These are phyloP conservation scores for Cryptococcus sp. DNA, from an alignment of 1,284 basidiomycete genomes.

Conservation along the genomic window DNA sequence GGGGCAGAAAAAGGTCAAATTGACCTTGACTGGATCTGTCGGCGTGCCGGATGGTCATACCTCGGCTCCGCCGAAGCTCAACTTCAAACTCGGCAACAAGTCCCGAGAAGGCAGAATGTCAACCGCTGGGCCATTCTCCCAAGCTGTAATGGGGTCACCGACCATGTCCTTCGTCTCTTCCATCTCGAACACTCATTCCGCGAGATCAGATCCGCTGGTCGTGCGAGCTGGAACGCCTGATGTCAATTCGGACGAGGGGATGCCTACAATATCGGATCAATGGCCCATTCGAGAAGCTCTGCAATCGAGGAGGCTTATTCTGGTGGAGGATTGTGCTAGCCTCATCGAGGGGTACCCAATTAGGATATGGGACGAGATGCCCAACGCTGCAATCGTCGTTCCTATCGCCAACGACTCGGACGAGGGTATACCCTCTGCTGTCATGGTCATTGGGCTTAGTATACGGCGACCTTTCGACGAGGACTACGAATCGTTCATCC, in stretches of 20 bases:
- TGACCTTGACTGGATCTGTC: conserved; percentile 27
- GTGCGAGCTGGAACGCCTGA: background rate
- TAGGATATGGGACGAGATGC: conserved; percentile 43
- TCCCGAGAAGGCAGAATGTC: conserved; percentile 5
- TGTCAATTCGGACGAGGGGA: conserved; percentile 6
- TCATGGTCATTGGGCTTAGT: conserved; percentile 46
- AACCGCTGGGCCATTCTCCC: conserved; percentile 12
- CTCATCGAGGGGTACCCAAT: conserved; percentile 36
- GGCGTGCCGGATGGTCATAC: conserved; percentile 40
- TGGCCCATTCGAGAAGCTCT: conserved; percentile 43
- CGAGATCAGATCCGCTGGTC: background rate
- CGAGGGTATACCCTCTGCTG: conserved; percentile 32
- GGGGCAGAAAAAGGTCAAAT: conserved; percentile 8
- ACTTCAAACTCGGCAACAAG: conserved; percentile 8
- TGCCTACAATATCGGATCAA: conserved; percentile 1
- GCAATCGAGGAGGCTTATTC: conserved; percentile 23
- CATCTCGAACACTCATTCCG: conserved; percentile 9
- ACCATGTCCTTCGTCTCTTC: conserved; percentile 30
- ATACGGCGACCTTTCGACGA: conserved; percentile 40
- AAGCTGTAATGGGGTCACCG: conserved; percentile 22
- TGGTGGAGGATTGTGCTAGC: conserved; percentile 38
- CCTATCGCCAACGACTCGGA: conserved; percentile 42
- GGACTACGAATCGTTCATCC: conserved; percentile 41
- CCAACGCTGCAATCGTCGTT: conserved; percentile 44
- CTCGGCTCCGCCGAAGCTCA: conserved; percentile 19